Percentiles rank a stretch among this genome's conserved stretches.
Evolutionary conservation across 768 basidiomycete species (phyloP).

Genomic region (Strobilomyces confusus): DNA sequence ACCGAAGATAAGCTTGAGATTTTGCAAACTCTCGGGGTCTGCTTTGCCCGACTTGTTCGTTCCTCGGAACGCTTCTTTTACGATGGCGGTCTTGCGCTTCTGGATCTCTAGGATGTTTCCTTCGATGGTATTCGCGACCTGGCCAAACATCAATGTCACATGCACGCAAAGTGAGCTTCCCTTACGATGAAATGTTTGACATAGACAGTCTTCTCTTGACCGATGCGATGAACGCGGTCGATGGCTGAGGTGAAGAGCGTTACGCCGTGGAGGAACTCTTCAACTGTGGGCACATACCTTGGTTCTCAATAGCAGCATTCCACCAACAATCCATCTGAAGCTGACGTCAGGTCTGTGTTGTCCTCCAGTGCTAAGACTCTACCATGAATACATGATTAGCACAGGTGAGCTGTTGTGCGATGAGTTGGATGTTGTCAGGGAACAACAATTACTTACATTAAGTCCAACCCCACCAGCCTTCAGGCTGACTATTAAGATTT

Average conservation of each 20-base stretch:
- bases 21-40: slow-evolving; percentile 73
- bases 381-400: slow-evolving; percentile 90
- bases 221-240: slow-evolving; percentile 82
- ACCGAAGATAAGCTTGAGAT: slow-evolving; percentile 49
- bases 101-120: slow-evolving; percentile 79
- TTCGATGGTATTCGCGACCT: slow-evolving; percentile 76
- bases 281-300: slow-evolving; percentile 44
- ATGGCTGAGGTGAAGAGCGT: slow-evolving; percentile 48
- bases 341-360: slow-evolving; percentile 1
- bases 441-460: slow-evolving; percentile 49
- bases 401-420: slow-evolving; percentile 52
- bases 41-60: slow-evolving; percentile 39
- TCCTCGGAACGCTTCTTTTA: slow-evolving; percentile 78
- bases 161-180: neutral
- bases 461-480: slow-evolving; percentile 93
- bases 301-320: slow-evolving; percentile 80
- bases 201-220: slow-evolving; percentile 76
- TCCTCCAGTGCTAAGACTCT: slow-evolving; percentile 7
- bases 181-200: slow-evolving; percentile 83
- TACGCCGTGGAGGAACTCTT: neutral
- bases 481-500: slow-evolving; percentile 72
- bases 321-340: slow-evolving; percentile 89
- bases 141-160: neutral
- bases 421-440: neutral
- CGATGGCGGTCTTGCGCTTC: slow-evolving; percentile 80